These are phyloP conservation scores for Tilletia caries DNA, from an alignment of 1,284 basidiomycete species.

Conservation along the genomic window DNA sequence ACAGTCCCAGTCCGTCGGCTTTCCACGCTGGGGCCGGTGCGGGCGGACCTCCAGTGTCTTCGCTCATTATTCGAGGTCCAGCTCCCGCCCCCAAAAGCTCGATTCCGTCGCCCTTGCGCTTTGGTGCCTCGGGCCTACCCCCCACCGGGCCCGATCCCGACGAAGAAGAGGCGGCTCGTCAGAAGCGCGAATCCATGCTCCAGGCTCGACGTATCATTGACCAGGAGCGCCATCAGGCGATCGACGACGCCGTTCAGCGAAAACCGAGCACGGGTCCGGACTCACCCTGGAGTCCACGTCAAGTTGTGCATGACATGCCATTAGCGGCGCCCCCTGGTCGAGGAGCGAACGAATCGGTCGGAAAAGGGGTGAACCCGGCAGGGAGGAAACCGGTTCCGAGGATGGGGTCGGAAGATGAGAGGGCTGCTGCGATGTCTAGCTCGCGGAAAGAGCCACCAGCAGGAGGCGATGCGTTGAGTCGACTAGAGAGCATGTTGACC, in stretches of 20 bases:
- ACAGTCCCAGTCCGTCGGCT: not conserved
- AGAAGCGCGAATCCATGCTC: conserved; percentile 37
- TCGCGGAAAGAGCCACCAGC: not conserved
- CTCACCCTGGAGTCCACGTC: conserved; percentile 17
- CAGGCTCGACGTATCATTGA: conserved; percentile 47
- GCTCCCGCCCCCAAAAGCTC: not conserved
- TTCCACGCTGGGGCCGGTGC: not conserved
- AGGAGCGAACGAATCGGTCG: not conserved
- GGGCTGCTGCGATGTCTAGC: not conserved
- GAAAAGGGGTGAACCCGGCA: not conserved
- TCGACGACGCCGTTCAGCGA: conserved; percentile 21
- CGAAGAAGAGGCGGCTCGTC: conserved; percentile 25
- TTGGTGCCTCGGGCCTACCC: not conserved
- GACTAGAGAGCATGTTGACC: conserved; percentile 28
- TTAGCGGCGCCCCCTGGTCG: not conserved
- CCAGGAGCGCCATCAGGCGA: conserved; percentile 31
- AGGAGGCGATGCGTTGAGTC: conserved; percentile 17
- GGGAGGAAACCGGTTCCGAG: conserved; percentile 16
- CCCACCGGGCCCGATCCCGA: conserved; percentile 15
- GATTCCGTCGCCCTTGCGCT: not conserved
- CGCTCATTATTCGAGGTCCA: no score
- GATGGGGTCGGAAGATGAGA: not conserved
- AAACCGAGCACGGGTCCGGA: conserved; percentile 20
- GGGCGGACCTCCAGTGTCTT: no score
- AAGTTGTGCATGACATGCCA: conserved; percentile 15